Conservation (phyloP, 1,284 basidiomycete species). For the Leccinum huronense region DNA sequence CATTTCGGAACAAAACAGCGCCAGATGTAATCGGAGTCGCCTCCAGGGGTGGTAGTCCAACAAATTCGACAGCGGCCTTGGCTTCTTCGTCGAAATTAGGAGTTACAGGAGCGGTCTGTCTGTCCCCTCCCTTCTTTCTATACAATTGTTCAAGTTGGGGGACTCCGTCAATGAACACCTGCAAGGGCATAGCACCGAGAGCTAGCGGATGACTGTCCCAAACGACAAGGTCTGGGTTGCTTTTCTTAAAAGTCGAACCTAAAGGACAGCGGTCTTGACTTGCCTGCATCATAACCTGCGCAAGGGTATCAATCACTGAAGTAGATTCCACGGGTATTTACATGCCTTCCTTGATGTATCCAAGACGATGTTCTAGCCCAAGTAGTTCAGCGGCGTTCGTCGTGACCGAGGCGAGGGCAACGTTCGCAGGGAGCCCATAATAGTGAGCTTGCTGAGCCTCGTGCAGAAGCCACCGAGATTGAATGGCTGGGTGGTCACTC, state of each 20-base stretch:
- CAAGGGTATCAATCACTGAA: conserved; percentile 3
- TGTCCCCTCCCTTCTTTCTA: conserved; percentile 46
- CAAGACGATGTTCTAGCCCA: conserved; percentile 67
- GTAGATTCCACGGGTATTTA: background rate
- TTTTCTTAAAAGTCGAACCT: background rate
- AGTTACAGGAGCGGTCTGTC: conserved; percentile 52
- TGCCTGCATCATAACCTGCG: conserved; percentile 37
- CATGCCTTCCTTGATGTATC: conserved; percentile 52
- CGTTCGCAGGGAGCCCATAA: conserved; percentile 47
- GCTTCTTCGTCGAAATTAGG: conserved; percentile 66
- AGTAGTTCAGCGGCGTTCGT: conserved; percentile 60
- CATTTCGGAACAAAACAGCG: conserved; percentile 45
- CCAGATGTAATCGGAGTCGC: conserved; percentile 30
- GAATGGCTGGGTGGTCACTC: conserved; percentile 68
- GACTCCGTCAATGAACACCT: conserved; percentile 71
- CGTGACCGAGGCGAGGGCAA: conserved; percentile 59
- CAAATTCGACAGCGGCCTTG: conserved; percentile 50
- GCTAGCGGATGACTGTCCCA: conserved; percentile 87
- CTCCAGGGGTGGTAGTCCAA: conserved; percentile 63
- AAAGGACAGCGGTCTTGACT: conserved; percentile 7
- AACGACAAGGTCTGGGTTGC: conserved; percentile 69
- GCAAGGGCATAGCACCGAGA: conserved; percentile 67
- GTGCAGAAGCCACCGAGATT: conserved; percentile 63
- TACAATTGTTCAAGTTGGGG: conserved; percentile 49
- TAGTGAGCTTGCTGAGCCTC: conserved; percentile 73